Conservation (phyloP, 345 rosid species). For the Hirschfeldia incana region DNA sequence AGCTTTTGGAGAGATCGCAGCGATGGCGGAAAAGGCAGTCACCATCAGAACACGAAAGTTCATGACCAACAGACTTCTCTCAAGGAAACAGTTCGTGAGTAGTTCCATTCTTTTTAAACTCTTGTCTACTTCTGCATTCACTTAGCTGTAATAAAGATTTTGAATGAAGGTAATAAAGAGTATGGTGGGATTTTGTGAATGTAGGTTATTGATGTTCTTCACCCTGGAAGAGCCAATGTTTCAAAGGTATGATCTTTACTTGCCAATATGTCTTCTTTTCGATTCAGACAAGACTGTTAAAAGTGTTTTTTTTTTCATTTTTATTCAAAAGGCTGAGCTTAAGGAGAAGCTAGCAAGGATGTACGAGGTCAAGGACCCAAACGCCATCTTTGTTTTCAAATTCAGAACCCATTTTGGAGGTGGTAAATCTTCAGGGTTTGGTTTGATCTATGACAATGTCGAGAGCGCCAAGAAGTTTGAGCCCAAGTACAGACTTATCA, state of each 20-base stretch:
- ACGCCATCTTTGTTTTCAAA: conserved; percentile 91
- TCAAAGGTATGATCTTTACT: conserved; percentile 59
- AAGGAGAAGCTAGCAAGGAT: conserved; percentile 82
- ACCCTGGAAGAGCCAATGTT: conserved; percentile 93
- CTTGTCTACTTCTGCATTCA: background rate
- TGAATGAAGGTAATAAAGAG: background rate
- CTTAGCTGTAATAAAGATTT: background rate
- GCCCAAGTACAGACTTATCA: conserved; percentile 94
- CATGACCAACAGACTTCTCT: conserved; percentile 97
- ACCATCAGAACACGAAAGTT: conserved; percentile 88
- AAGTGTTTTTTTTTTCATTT: background rate
- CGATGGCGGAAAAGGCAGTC: conserved; percentile 71
- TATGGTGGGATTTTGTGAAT: background rate
- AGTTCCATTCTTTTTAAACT: background rate
- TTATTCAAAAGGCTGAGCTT: conserved; percentile 58
- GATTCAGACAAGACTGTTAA: background rate
- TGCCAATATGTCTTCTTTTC: background rate
- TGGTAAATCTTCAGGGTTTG: conserved; percentile 97
- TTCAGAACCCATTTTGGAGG: conserved; percentile 98
- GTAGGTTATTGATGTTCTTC: conserved; percentile 93
- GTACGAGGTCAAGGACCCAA: conserved; percentile 91
- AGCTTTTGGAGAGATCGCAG: background rate
- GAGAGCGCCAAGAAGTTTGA: conserved; percentile 93
- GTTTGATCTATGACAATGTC: conserved; percentile 89
- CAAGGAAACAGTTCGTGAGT: conserved; percentile 98